Evolutionary conservation across 345 rosid genomes (phyloP), one percentile per base, ranked within the genome.

Genomic region (Eucalyptus shirleyi): DNA sequence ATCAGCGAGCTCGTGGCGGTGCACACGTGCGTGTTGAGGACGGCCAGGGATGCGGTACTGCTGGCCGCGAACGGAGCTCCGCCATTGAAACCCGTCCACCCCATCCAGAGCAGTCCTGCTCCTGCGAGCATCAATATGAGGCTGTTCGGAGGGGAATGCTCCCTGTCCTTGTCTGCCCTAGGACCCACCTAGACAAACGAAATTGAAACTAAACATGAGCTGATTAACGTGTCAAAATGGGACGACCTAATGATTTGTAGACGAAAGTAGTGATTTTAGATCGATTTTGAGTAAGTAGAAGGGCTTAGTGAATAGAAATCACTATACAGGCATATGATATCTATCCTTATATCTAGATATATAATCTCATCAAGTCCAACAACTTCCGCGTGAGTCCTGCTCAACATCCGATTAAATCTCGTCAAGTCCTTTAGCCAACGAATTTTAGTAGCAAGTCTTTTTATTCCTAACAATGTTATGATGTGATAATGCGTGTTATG

Each of bases 71-170:
- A 94, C 0, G 92, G 95, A 3, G 91, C 95, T 80, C 94, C 94
- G 4, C 94, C 95, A 88, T 95, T 93, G 94, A 94, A 94, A 60
- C 96, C 96, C 4, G 93, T 94, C 96, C 97, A 94, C 23, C 95
- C 95, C 95, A 94, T 91, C 95, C 96, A 93, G 6, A 95, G 90
- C n/a, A 94, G 90, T 17, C 95, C 96, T 15, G 95, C 95, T 10
- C 95, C 96, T 1, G 92, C 95, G 9, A 94, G 94, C 94, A 91
- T 95, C 91, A 93, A 87, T 17, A 94, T 89, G 26, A 93, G 67
- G 88, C 93, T 92, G 92, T 93, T 95, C 77, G 96, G 94, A 21
- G 94, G 95, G 72, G 47, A 92, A 65, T 60, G 88, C 56, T 89
- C 92, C 55, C 93, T 92, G 87, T 95, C 96, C 86, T 92, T 91